Conservation (phyloP, 192 early-diverging fungal species). For the Entomortierella beljakovae region DNA sequence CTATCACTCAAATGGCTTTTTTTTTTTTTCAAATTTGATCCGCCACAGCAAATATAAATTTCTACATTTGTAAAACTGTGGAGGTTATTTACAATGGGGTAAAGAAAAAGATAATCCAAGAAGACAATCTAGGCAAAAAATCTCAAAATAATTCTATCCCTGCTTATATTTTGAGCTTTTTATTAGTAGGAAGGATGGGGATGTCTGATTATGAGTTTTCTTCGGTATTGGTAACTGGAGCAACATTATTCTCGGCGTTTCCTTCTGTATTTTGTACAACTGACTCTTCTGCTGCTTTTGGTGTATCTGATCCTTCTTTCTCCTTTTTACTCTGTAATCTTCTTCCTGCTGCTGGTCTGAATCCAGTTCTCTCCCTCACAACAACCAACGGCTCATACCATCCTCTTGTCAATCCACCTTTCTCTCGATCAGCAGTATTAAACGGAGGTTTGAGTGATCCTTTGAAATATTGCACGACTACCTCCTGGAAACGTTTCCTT, state of each 20-base stretch:
- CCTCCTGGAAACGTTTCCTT: constrained; percentile 46
- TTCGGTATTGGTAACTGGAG: neutral
- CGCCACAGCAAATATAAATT: no score
- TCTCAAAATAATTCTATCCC: neutral
- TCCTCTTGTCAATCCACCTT: constrained; percentile 65
- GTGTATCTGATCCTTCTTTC: neutral
- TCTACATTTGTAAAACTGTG: no score
- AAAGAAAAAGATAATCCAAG: no score
- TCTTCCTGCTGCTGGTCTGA: constrained; percentile 36
- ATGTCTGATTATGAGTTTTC: neutral
- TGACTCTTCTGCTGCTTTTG: neutral
- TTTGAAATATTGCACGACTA: constrained; percentile 58
- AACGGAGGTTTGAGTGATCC: constrained; percentile 75
- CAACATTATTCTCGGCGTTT: neutral
- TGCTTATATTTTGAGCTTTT: neutral
- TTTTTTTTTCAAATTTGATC: no score
- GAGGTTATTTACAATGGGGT: no score
- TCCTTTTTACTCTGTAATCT: constrained; percentile 26
- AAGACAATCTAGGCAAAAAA: no score
- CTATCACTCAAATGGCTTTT: no score
- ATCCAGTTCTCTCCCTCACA: constrained; percentile 44
- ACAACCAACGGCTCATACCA: constrained; percentile 56
- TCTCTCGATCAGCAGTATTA: constrained; percentile 67
- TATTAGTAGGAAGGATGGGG: no score
- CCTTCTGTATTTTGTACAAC: neutral